Percentiles rank a stretch among this genome's conserved stretches.
Evolutionary conservation across 2,329 filamentous ascomycete genomes (phyloP).

Genomic region (Albophoma yamanashiensis): DNA sequence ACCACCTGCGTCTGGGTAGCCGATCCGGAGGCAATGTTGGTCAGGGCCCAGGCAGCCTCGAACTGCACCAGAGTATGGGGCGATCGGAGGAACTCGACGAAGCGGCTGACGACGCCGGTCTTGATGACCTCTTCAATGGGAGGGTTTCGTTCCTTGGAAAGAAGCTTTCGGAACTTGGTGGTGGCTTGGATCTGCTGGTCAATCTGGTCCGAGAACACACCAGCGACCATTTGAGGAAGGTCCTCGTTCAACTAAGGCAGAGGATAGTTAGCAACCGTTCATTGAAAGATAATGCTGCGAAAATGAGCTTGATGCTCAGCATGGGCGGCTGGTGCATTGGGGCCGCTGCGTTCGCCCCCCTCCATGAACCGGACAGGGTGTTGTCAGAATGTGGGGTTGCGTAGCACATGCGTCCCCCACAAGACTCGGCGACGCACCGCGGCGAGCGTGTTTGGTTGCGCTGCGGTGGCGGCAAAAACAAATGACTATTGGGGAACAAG

Average conservation of each 20-base stretch:
- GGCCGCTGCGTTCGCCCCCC: neutral
- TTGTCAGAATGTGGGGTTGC: conserved; percentile 21
- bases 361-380: conserved; percentile 4
- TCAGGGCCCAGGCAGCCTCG: conserved; percentile 96
- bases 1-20: conserved; percentile 97
- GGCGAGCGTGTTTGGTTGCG: neutral
- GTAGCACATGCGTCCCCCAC: conserved; percentile 20
- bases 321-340: neutral
- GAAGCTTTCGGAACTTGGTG: conserved; percentile 94
- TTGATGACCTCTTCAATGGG: conserved; percentile 99
- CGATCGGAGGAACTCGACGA: conserved; percentile 96
- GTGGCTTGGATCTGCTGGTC: conserved; percentile 95
- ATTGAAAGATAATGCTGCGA: neutral
- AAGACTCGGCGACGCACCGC: conserved; percentile 10
- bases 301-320: neutral
- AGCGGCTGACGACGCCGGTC: conserved; percentile 93
- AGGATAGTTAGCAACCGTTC: neutral
- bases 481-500: neutral
- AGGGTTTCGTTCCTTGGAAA: conserved; percentile 97
- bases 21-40: conserved; percentile 97
- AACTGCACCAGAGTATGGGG: conserved; percentile 98
- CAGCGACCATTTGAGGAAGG: conserved; percentile 94
- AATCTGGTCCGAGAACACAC: conserved; percentile 98
- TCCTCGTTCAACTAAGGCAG: conserved; percentile 77
- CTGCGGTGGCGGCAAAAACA: conserved; percentile 1